Conservation (phyloP, 768 basidiomycete species). For the Phaeolepiota aurea region DNA sequence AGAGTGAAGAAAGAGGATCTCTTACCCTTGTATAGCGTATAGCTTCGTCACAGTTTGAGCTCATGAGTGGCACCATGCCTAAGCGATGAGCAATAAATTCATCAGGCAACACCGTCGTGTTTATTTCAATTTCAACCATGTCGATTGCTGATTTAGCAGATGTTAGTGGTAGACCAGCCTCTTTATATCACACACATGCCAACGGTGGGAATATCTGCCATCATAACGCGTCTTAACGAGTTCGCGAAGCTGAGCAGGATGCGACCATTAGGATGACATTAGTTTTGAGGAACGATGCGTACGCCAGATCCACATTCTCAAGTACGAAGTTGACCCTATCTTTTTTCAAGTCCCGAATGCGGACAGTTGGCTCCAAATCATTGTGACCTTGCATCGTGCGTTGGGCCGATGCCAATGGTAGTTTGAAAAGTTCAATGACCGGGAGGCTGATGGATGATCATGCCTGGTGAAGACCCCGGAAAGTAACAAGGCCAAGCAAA, state of each 20-base stretch:
- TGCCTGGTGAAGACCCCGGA: neutral
- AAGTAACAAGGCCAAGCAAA: slow-evolving; percentile 4
- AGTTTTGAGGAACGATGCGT: slow-evolving; percentile 20
- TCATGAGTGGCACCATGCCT: slow-evolving; percentile 88
- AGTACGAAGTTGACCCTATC: slow-evolving; percentile 88
- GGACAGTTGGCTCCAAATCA: slow-evolving; percentile 60
- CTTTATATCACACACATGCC: slow-evolving; percentile 43
- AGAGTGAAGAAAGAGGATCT: slow-evolving; percentile 7
- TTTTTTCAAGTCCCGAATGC: slow-evolving; percentile 77
- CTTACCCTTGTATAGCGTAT: slow-evolving; percentile 72
- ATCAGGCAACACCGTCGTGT: slow-evolving; percentile 91
- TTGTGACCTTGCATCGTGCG: slow-evolving; percentile 32
- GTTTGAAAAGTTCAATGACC: neutral
- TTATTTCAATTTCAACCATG: slow-evolving; percentile 86
- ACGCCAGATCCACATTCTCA: slow-evolving; percentile 96
- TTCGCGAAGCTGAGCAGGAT: slow-evolving; percentile 73
- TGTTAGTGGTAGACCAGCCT: neutral
- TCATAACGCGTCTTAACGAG: slow-evolving; percentile 86
- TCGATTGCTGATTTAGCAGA: slow-evolving; percentile 69
- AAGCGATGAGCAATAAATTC: slow-evolving; percentile 96
- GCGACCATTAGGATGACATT: slow-evolving; percentile 9
- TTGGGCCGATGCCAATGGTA: neutral
- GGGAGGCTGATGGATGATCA: neutral
- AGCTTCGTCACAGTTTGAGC: slow-evolving; percentile 81
- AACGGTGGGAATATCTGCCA: slow-evolving; percentile 94